Evolutionary conservation across 768 basidiomycete genomes (phyloP), one percentile per base, ranked within the genome.

Genomic region (Lactarius tabidus): DNA sequence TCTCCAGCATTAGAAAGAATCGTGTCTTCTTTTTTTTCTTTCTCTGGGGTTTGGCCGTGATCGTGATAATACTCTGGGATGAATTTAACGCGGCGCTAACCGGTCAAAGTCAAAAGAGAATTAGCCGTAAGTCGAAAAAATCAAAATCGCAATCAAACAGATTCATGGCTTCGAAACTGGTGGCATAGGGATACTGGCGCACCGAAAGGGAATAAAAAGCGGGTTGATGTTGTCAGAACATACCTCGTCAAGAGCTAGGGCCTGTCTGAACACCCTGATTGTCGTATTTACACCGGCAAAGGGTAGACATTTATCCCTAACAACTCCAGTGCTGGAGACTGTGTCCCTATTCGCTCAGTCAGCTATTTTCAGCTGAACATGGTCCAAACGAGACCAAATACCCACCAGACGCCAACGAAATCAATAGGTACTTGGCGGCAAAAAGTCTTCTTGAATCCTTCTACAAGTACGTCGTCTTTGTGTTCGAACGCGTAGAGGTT

Each of bases 361-460:
- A 15, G 48, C 7, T 41, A 28, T 60, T 36, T 31, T 20, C 48
- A 41, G 12, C 48, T 4, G 33, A 4, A 41, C 9, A 6, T 48
- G 35, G 7, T 38, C 1, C 6, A 28, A 36, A 52, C 7, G 31
- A 35, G 6, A 9, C 43, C 29, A 55, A 15, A 33, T 20, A 10
- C 57, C 35, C 82, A 89, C 90, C 90, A 93, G 55, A 90, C 85
- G 1, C 91, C 91, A 55, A 94, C 74, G 60, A 93, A 93, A 17
- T 91, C 88, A n/a, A 93, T 80, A 23, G 79, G 76, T 8, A 92
- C 87, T n/a, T 77, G 74, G 38, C 79, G 82, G 59, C 85, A 88
- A 72, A 90, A 93, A 0, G 87, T 88, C 67, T 79, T 72, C 75
- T 91, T 93, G 75, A 90, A 94, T 12, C 87, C 86, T 2, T 80